phyloP scores from a whole-genome alignment of 305 asterid genomes.

The Withania somnifera region DNA sequence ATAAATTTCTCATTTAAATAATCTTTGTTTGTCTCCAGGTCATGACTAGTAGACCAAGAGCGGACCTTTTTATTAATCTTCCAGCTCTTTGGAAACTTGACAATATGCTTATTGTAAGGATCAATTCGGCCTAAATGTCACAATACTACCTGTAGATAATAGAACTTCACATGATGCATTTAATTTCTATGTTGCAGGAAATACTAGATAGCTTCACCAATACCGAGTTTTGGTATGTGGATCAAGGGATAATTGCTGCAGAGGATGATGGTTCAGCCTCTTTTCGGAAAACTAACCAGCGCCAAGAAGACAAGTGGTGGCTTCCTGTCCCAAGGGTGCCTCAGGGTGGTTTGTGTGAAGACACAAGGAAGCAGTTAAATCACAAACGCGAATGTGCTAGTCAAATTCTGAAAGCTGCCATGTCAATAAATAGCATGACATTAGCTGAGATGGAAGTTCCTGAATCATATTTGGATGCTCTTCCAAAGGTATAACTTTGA shows the following conservation, averaged over 20 bases:
- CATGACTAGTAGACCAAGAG: slow-evolving; percentile 61
- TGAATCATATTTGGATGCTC: slow-evolving; percentile 48
- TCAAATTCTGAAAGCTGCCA: slow-evolving; percentile 81
- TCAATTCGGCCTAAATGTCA: not conserved
- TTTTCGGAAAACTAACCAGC: slow-evolving; percentile 36
- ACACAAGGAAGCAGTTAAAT: slow-evolving; percentile 47
- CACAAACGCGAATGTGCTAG: slow-evolving; percentile 57
- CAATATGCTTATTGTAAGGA: slow-evolving; percentile 70
- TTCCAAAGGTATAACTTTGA: slow-evolving; percentile 89
- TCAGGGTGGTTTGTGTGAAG: slow-evolving; percentile 49
- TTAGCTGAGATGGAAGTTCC: slow-evolving; percentile 77
- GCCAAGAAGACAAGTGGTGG: slow-evolving; percentile 84
- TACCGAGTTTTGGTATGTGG: slow-evolving; percentile 80
- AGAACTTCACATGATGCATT: no score
- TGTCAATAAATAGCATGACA: slow-evolving; percentile 63
- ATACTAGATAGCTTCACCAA: slow-evolving; percentile 47
- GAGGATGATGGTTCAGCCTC: slow-evolving; percentile 48
- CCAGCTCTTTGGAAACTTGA: slow-evolving; percentile 76
- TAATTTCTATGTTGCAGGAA: slow-evolving; percentile 31
- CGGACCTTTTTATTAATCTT: slow-evolving; percentile 65
- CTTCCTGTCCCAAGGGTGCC: slow-evolving; percentile 79
- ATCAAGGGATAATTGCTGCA: slow-evolving; percentile 44
- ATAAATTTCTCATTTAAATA: no score
- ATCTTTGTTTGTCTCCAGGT: no score
- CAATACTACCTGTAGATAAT: no score